Evolutionary conservation across 2,329 filamentous ascomycete genomes (phyloP).

Genomic region (Pseudogymnoascus sp.): DNA sequence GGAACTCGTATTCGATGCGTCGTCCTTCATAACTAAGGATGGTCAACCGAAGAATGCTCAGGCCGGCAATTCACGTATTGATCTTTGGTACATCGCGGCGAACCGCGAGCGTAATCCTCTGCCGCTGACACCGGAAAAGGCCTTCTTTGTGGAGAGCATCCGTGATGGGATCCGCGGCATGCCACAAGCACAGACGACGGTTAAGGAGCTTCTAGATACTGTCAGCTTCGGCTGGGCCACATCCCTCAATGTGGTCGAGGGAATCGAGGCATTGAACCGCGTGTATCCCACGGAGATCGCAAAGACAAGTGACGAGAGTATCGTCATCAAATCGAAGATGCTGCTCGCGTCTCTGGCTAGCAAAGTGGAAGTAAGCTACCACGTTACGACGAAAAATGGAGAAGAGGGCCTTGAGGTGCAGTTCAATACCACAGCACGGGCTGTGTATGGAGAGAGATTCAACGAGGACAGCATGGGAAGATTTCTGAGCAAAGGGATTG

Average conservation of each 20-base stretch:
- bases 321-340: conserved; percentile 53
- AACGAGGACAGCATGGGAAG: conserved; percentile 67
- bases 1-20: conserved; percentile 62
- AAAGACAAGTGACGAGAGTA: conserved; percentile 55
- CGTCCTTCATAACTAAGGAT: conserved; percentile 42
- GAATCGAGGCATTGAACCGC: conserved; percentile 52
- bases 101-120: conserved; percentile 43
- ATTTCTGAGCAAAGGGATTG: conserved; percentile 51
- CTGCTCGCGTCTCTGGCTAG: conserved; percentile 57
- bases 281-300: conserved; percentile 56
- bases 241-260: conserved; percentile 48
- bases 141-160: conserved; percentile 68
- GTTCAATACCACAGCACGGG: conserved; percentile 46
- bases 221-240: conserved; percentile 59
- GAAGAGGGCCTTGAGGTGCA: conserved; percentile 45
- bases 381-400: conserved; percentile 40
- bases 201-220: conserved; percentile 48
- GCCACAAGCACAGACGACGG: conserved; percentile 46
- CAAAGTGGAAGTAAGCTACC: conserved; percentile 56
- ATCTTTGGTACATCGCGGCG: conserved; percentile 61
- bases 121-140: conserved; percentile 54
- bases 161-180: conserved; percentile 57
- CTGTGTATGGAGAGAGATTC: conserved; percentile 72
- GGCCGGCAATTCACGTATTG: conserved; percentile 45
- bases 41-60: conserved; percentile 17